phyloP scores from a whole-genome alignment of 2,329 filamentous ascomycete species.

The Arthroderma sp. region DNA sequence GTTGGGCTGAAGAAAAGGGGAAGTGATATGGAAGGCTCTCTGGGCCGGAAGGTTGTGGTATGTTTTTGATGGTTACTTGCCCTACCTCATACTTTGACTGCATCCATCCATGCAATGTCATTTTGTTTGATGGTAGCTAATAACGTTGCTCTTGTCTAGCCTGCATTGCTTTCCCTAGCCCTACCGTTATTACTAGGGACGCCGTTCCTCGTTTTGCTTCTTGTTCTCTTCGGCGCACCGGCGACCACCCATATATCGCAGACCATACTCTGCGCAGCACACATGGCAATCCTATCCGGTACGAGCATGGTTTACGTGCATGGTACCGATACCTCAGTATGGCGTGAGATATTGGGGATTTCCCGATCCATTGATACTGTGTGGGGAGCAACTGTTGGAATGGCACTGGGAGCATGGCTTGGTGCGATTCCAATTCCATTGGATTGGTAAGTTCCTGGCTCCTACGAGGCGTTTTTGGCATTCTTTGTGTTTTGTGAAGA shows the following conservation, averaged over 20 bases:
- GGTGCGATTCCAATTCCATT: conserved; percentile 90
- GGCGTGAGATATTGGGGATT: conserved; percentile 56
- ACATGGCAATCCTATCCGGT: conserved; percentile 65
- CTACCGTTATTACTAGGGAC: conserved; percentile 39
- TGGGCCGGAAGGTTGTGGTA: conserved; percentile 15
- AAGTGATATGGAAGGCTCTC: conserved; percentile 9
- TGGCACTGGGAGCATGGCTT: conserved; percentile 71
- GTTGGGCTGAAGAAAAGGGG: conserved; percentile 2
- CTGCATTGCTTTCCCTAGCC: conserved; percentile 55
- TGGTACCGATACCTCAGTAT: conserved; percentile 58
- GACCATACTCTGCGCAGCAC: conserved; percentile 66
- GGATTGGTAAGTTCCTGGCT: conserved; percentile 53
- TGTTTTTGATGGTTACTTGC: conserved; percentile 2
- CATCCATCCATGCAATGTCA: too few relatives aligned
- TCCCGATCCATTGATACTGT: conserved; percentile 67
- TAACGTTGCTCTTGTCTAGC: conserved; percentile 33
- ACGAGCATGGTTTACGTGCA: conserved; percentile 77
- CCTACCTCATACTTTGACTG: not conserved
- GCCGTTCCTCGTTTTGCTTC: conserved; percentile 45
- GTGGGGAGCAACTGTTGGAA: conserved; percentile 70
- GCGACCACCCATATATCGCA: conserved; percentile 66
- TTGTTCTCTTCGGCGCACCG: conserved; percentile 85
- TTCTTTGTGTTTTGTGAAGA: not conserved
- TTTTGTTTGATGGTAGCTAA: not conserved
- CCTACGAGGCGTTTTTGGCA: not conserved